Base-by-base conservation (phyloP, 1,284 basidiomycete genomes). In the Spongispora temasekensis region DNA sequence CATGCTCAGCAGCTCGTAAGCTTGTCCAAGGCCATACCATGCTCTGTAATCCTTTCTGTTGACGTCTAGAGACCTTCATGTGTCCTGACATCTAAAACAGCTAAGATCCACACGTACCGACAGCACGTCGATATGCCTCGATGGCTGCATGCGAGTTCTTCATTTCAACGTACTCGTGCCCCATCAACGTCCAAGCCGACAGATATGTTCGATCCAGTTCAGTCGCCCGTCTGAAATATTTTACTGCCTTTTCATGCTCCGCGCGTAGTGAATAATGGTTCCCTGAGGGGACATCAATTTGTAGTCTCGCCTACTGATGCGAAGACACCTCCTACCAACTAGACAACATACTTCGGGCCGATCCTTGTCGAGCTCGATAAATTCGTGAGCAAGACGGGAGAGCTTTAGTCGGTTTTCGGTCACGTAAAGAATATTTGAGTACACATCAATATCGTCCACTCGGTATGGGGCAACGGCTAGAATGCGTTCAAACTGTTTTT, bases 121-220 rank as follows among this genome's bases (percentile, higher is more conserved):
- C 89, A 58, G 97, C 97, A 71, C 95, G 86, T 53, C 97, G 86
- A 77, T 99, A 99, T 30, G 95, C 94, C 77, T 98, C 97, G 58
- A 98, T 97, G 2, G 97, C 97, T 3, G 97, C 97, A 80, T 98
- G 96, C 19, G 94, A 94, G 76, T 99, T 99, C 77, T 98, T 98
- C 84, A 98, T 88, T 78, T 99, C 97, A 58, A 99, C 91, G 71
- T 95, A 99, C 75, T 98, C 97, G 75, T 99, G 97, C 0, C 97
- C 97, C 90, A 99, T 95, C 63, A 99, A 77, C n/a, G 97, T 98
- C 97, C 97, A 99, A 5, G 97, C 97, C 4, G 94, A 91, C 25
- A 98, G 82, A 76, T 96, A 99, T 6, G 93, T 95, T 63, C 92
- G 85, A 76, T 99, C 97, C 55, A 99, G 85, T 68, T 96, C 90